Conservation (phyloP, 129 eudicot species). For the Helianthus annuus region HanXRQr2.0-SUNRISE NC_035435.2:140427368-140427867, state of each 20-base stretch:
- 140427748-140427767: conserved; percentile 86
- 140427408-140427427: neutral
- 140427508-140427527: neutral
- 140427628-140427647: conserved; percentile 81
- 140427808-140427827: conserved; percentile 92
- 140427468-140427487: neutral
- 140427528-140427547: conserved; percentile 27
- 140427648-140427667: conserved; percentile 86
- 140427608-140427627: conserved; percentile 43
- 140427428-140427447: neutral
- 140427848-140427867: conserved; percentile 76
- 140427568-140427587: conserved; percentile 9
- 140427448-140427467: neutral
- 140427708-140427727: conserved; percentile 69
- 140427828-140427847: conserved; percentile 86
- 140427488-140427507: too few relatives aligned
- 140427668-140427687: conserved; percentile 68
- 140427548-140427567: conserved; percentile 19
- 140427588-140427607: conserved; percentile 50
- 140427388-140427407: conserved; percentile 7
- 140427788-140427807: conserved; percentile 78
- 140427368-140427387: conserved; percentile 14
- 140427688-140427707: conserved; percentile 57
- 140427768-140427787: conserved; percentile 89
- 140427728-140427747: conserved; percentile 79